Base-by-base conservation (phyloP, 192 early-diverging fungal genomes). In the Thoreauomyces humboldtii region DNA sequence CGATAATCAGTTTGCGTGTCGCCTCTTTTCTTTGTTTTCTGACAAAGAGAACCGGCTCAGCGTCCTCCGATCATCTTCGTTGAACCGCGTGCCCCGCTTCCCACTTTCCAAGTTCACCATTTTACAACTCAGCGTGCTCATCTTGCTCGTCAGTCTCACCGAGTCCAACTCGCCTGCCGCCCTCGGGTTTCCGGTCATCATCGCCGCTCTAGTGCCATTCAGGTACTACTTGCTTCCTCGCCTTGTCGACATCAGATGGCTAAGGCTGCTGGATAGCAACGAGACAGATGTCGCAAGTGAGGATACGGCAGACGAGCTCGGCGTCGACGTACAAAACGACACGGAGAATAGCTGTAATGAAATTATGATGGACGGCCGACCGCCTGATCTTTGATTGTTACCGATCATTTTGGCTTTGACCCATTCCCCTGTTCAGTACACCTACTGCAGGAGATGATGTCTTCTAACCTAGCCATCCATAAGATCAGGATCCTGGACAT, bases 131-230 rank as follows among this genome's bases (percentile, higher is more conserved):
- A 45, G 32, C n/a, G 27, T 60, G 32, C 28, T 60, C 28, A 48
- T 35, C 12, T 43, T 35, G 11, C 59, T 58, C 9, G 17, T 60
- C 14, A 45, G 24, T 1, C 12, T 68, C 7, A 68, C 57, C 17
- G 65, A 68, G 37, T 59, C 65, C 19, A 25, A 42, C 0, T 35
- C 24, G 7, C 44, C 57, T 7, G 65, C 45, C 6, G 65, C 57
- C 4, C 29, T 68, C 34, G 14, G 21, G 14, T 68, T 68, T 33
- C 65, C 65, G 3, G 21, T 68, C 44, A 22, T 68, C 25, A 68
- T 68, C 36, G 41, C 45, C 27, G 65, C 57, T 7, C 65, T 68
- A 5, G 58, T 68, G 7, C 65, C 65, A 7, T 17, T 68, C 6
- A 25, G 65, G 21, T 34, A 37, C 24, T 68, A 5, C 15, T 21